Percentiles rank a stretch among this genome's conserved stretches.
phyloP scores from a whole-genome alignment of 768 basidiomycete species.

The Lyophyllum decastes region DNA sequence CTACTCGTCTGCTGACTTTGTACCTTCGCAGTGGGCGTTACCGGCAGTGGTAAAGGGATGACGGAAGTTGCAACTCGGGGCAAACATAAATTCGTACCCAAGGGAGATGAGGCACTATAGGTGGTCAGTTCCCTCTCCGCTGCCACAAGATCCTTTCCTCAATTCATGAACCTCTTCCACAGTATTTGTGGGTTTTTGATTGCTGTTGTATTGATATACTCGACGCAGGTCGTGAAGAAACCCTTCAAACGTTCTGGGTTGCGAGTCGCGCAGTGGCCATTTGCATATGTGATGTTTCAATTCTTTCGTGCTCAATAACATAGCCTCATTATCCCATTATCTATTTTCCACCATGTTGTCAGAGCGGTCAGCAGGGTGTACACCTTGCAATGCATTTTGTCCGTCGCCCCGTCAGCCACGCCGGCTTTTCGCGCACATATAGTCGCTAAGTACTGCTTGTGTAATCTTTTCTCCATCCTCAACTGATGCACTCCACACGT shows the following conservation, averaged over 20 bases:
- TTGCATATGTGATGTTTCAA: conserved; percentile 34
- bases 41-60: conserved; percentile 89
- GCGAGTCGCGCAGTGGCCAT: conserved; percentile 7
- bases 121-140: conserved; percentile 5
- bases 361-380: conserved; percentile 14
- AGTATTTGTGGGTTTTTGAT: conserved; percentile 2
- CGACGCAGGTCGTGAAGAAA: conserved; percentile 3
- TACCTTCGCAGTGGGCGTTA: conserved; percentile 77
- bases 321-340: conserved; percentile 29
- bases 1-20: conserved; percentile 20
- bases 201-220: conserved; percentile 19
- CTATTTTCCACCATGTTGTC: conserved; percentile 15
- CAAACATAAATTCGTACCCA: conserved; percentile 74
- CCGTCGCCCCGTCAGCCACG: conserved; percentile 1
- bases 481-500: conserved; percentile 10
- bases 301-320: conserved; percentile 23
- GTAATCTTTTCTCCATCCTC: conserved; percentile 12
- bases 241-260: conserved; percentile 12
- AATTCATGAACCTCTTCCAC: background rate
- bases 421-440: conserved; percentile 6
- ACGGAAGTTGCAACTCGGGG: conserved; percentile 66
- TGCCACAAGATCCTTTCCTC: background rate
- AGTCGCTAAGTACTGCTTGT: conserved; percentile 25
- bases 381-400: conserved; percentile 3
- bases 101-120: conserved; percentile 44